phyloP scores from a whole-genome alignment of 1,284 basidiomycete species.

The Singerocomus rubriflavus region DNA sequence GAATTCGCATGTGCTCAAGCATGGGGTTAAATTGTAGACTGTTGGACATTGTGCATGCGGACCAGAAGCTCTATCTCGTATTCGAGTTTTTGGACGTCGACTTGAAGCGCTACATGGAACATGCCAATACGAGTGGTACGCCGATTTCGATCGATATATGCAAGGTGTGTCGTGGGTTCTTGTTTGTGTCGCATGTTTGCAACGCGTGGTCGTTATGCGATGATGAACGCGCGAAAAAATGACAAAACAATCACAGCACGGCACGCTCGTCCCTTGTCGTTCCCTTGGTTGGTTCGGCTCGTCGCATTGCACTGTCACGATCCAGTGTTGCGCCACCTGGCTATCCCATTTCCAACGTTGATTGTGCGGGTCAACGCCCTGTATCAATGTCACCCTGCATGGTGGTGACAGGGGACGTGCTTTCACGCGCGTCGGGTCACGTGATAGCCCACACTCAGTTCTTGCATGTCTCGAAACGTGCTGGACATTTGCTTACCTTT shows the following conservation, averaged over 20 bases:
- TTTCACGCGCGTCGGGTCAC: constrained; percentile 29
- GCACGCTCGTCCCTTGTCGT: constrained; percentile 19
- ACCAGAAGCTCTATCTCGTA: constrained; percentile 95
- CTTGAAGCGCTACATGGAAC: constrained; percentile 96
- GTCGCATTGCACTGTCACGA: constrained; percentile 3
- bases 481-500: constrained; percentile 9
- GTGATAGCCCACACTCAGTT: constrained; percentile 17
- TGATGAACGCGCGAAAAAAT: constrained; percentile 14
- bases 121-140: constrained; percentile 67
- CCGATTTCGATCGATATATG: constrained; percentile 78
- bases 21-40: constrained; percentile 50
- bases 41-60: constrained; percentile 95
- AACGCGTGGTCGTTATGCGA: constrained; percentile 12
- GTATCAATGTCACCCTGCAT: constrained; percentile 20
- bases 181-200: not conserved
- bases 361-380: constrained; percentile 11
- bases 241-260: not conserved
- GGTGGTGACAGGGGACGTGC: constrained; percentile 14
- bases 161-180: constrained; percentile 57
- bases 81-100: constrained; percentile 96
- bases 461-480: too few species aligned
- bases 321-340: not conserved
- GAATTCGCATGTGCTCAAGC: constrained; percentile 12
- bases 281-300: constrained; percentile 19
- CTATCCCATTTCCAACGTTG: not conserved